phyloP scores from a whole-genome alignment of 345 rosid genomes.

The Euphorbia tirucalli region DNA sequence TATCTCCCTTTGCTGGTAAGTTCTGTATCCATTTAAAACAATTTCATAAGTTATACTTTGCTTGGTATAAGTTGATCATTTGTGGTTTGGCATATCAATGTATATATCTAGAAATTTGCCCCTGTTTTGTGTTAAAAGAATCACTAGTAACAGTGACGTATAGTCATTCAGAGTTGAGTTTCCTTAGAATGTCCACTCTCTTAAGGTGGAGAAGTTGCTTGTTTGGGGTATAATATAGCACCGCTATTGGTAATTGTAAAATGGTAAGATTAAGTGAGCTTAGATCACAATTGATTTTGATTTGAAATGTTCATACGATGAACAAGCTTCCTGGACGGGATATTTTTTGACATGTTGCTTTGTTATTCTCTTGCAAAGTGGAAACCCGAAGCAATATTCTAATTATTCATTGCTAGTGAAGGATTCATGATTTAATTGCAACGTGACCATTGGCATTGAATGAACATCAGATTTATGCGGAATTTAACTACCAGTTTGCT shows the following conservation, averaged over 20 bases:
- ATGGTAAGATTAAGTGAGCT: not conserved
- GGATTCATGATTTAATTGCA: too few species aligned
- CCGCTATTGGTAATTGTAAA: not conserved
- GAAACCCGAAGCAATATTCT: too few species aligned
- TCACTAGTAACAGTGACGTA: slow-evolving; percentile 3
- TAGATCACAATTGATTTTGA: not conserved
- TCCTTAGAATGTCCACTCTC: not conserved
- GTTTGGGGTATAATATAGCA: too few species aligned
- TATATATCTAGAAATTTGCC: not conserved
- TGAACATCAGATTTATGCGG: too few species aligned
- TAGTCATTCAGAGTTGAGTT: not conserved
- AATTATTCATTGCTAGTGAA: too few species aligned
- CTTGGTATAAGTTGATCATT: not conserved
- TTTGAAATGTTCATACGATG: too few species aligned
- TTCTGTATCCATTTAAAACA: slow-evolving; percentile 8
- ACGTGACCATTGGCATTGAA: too few species aligned
- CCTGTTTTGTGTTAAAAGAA: not conserved
- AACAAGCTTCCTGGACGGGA: too few species aligned
- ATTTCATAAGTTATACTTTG: slow-evolving; percentile 1
- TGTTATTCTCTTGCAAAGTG: too few species aligned
- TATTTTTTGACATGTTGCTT: too few species aligned
- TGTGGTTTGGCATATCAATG: slow-evolving; percentile 1
- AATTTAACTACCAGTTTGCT: too few species aligned
- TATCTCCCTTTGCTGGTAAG: slow-evolving; percentile 95
- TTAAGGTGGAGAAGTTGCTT: not conserved